A percentile compares a stretch with the other conserved stretches of the same genome.
Evolutionary conservation across 1,139 yeast genomes (phyloP).

Genomic region (Diutina catenulata): DNA sequence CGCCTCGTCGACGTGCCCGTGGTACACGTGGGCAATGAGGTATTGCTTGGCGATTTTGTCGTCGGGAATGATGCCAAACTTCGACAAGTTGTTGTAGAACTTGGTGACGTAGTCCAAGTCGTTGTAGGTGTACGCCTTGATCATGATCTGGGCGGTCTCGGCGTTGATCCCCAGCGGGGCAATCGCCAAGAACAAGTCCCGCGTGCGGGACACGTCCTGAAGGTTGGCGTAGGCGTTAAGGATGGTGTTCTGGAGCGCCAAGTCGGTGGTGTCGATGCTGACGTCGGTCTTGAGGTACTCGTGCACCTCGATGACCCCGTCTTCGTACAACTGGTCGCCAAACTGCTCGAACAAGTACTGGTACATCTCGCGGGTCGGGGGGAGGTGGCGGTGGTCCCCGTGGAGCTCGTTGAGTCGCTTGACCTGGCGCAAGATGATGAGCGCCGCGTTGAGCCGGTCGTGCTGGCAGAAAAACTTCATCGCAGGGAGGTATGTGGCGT

Average conservation of each 20-base stretch:
- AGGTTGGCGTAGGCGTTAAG: slow-evolving; percentile 57
- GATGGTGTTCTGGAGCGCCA: slow-evolving; percentile 47
- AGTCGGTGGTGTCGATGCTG: slow-evolving; percentile 41
- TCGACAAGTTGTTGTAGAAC: slow-evolving; percentile 53
- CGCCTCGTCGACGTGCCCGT: slow-evolving; percentile 52
- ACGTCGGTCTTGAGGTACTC: slow-evolving; percentile 57
- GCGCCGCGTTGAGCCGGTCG: slow-evolving; percentile 52
- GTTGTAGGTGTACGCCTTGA: slow-evolving; percentile 51
- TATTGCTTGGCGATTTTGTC: slow-evolving; percentile 50
- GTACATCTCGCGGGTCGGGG: slow-evolving; percentile 65
- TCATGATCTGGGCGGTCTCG: slow-evolving; percentile 61
- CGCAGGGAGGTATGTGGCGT: slow-evolving; percentile 47
- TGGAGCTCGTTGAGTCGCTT: slow-evolving; percentile 45
- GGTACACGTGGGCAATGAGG: slow-evolving; percentile 63
- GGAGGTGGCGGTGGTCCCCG: slow-evolving; percentile 26
- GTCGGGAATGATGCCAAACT: slow-evolving; percentile 42
- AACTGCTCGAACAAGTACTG: slow-evolving; percentile 48
- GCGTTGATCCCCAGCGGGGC: slow-evolving; percentile 50
- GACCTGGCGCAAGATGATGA: slow-evolving; percentile 53
- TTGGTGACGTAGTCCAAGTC: slow-evolving; percentile 48
- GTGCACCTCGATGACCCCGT: slow-evolving; percentile 60
- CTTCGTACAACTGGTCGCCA: slow-evolving; percentile 49
- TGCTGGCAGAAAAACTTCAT: slow-evolving; percentile 48
- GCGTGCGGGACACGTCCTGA: slow-evolving; percentile 47
- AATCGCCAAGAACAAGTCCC: slow-evolving; percentile 52